phyloP scores from a whole-genome alignment of 148 eudicot genomes.

The Amaranthus palmeri region DNA sequence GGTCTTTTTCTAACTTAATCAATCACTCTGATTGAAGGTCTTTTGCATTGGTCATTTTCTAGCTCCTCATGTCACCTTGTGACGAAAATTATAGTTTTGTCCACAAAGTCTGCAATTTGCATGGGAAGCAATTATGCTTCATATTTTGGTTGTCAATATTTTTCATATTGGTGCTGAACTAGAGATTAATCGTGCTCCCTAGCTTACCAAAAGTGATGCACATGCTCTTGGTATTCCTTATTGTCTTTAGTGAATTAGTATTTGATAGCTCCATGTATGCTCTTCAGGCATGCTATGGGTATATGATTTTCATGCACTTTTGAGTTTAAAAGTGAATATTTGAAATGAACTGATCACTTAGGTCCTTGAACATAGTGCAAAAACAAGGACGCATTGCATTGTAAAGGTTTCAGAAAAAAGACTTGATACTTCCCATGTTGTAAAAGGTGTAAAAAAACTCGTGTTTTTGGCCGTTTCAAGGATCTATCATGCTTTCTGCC shows the following conservation, averaged over 20 bases:
- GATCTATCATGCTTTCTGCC: too few relatives aligned
- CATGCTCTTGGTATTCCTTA: neutral
- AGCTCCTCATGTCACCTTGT: neutral
- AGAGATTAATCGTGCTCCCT: slow-evolving; percentile 7
- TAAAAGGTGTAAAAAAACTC: too few relatives aligned
- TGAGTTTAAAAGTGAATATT: neutral
- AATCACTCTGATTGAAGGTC: slow-evolving; percentile 1
- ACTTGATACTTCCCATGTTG: too few relatives aligned
- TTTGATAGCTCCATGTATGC: neutral
- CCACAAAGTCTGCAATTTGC: neutral
- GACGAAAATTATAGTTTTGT: neutral
- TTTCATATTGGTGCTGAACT: slow-evolving; percentile 1
- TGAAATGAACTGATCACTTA: neutral
- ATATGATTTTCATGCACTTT: neutral
- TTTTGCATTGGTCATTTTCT: neutral
- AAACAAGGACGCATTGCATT: too few relatives aligned
- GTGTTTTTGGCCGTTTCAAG: too few relatives aligned
- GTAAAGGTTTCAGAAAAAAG: too few relatives aligned
- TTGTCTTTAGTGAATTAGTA: neutral
- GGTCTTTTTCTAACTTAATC: slow-evolving; percentile 40
- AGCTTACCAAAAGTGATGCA: neutral
- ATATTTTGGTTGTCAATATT: neutral
- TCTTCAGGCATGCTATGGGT: neutral
- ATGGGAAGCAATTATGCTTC: neutral
- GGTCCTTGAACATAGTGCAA: neutral